phyloP scores from a whole-genome alignment of 805 yeast species.

The Maudiozyma barnettii region DNA sequence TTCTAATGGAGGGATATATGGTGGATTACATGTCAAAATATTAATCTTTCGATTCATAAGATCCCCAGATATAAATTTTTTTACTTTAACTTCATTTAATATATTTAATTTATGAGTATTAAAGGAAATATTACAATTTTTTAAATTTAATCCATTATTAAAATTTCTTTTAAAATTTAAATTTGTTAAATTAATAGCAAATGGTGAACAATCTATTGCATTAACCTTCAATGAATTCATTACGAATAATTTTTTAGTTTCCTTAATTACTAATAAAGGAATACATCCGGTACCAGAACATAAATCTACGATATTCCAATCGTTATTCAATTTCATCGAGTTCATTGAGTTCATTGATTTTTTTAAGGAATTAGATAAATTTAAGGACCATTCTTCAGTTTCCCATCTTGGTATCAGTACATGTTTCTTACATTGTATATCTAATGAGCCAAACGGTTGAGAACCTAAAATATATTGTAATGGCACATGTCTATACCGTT shows the following conservation, averaged over 20 bases:
- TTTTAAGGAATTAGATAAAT: conserved; percentile 25
- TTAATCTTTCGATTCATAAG: conserved; percentile 27
- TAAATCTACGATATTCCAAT: conserved; percentile 43
- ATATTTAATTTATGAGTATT: not conserved
- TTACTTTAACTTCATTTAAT: not conserved
- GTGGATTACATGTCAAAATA: conserved; percentile 79
- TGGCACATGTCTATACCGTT: conserved; percentile 52
- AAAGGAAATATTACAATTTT: not conserved
- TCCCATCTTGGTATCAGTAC: conserved; percentile 92
- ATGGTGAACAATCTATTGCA: conserved; percentile 49
- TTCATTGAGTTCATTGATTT: no score
- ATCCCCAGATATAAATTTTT: not conserved
- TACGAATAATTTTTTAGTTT: not conserved
- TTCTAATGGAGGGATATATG: conserved; percentile 46
- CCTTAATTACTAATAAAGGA: conserved; percentile 32
- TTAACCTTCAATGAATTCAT: conserved; percentile 15
- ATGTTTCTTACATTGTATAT: conserved; percentile 46
- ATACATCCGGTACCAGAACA: conserved; percentile 91
- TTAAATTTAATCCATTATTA: not conserved
- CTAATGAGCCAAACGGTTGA: conserved; percentile 77
- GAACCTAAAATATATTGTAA: conserved; percentile 75
- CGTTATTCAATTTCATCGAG: conserved; percentile 5
- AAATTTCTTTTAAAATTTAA: not conserved
- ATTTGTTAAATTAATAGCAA: conserved; percentile 38
- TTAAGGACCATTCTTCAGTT: conserved; percentile 80